Percentiles rank a stretch among this genome's conserved stretches.
These are phyloP conservation scores for Populus nigra DNA, from an alignment of 345 rosid species.

Conservation along the genomic window DNA sequence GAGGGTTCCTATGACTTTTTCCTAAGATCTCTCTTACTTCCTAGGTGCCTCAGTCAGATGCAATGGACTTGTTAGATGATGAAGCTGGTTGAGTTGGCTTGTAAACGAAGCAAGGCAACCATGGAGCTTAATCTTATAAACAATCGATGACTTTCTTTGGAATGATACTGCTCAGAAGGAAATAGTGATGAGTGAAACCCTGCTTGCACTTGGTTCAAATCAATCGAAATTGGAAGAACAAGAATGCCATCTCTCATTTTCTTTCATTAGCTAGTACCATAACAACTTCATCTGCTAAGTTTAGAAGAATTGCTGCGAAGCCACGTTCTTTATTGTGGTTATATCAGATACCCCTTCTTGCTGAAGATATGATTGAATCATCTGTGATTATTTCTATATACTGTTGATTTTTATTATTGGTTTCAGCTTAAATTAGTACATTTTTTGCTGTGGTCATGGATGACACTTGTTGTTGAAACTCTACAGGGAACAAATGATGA, in stretches of 20 bases:
- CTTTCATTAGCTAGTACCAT: neutral
- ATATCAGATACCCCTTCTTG: neutral
- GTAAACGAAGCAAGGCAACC: neutral
- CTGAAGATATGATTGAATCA: neutral
- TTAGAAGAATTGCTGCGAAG: neutral
- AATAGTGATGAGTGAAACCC: neutral
- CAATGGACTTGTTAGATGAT: neutral
- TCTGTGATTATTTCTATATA: neutral
- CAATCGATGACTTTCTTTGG: neutral
- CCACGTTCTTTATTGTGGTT: neutral
- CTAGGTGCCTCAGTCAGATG: neutral
- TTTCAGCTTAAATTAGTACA: neutral
- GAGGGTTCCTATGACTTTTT: neutral
- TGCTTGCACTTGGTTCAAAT: neutral
- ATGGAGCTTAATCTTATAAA: neutral
- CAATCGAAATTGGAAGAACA: neutral
- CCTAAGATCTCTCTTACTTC: neutral
- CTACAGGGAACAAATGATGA: constrained; percentile 93
- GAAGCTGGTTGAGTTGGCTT: neutral
- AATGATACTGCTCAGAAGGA: neutral
- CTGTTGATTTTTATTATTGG: neutral
- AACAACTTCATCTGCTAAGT: neutral
- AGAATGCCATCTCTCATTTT: neutral
- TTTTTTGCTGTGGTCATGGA: constrained; percentile 2
- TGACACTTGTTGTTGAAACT: neutral